Conservation (phyloP, 1,139 yeast genomes). For the Pichia sp. region DNA sequence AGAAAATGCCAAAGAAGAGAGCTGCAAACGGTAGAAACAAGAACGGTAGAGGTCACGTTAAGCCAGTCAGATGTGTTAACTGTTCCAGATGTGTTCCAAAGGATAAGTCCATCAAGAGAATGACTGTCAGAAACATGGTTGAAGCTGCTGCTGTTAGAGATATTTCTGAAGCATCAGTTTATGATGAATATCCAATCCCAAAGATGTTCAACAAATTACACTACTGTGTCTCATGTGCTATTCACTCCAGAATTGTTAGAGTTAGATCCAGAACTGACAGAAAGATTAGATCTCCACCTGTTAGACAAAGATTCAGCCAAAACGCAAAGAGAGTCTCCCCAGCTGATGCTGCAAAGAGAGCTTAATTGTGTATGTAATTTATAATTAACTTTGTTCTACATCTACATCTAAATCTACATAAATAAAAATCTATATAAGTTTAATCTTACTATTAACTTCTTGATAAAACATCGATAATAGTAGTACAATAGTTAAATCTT, state of each 20-base stretch:
- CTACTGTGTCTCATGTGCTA: constrained; percentile 99
- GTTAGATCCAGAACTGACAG: constrained; percentile 99
- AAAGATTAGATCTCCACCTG: constrained; percentile 98
- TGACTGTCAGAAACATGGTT: constrained; percentile 99
- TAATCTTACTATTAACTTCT: no score
- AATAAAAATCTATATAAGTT: no score
- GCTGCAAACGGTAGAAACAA: constrained; percentile 99
- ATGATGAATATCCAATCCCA: constrained; percentile 99
- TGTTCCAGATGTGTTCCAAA: constrained; percentile 99
- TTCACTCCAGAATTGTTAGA: constrained; percentile 99
- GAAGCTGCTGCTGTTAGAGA: constrained; percentile 99
- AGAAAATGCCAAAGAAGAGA: constrained; percentile 98
- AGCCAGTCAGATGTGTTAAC: constrained; percentile 99
- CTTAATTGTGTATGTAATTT: constrained; percentile 10
- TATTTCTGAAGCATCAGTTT: constrained; percentile 98
- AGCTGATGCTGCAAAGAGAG: constrained; percentile 94
- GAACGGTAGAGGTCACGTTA: constrained; percentile 99
- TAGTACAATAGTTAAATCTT: no score
- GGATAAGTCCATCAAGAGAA: constrained; percentile 99
- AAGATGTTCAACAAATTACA: constrained; percentile 99
- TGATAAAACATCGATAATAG: no score
- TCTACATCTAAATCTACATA: no score
- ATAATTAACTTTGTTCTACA: no score
- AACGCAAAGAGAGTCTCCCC: constrained; percentile 95
- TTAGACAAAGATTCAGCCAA: constrained; percentile 92